These are phyloP conservation scores for Phytophthora macrochlamydospora DNA, from an alignment of 352 stramenopile species.

Conservation along the genomic window DNA sequence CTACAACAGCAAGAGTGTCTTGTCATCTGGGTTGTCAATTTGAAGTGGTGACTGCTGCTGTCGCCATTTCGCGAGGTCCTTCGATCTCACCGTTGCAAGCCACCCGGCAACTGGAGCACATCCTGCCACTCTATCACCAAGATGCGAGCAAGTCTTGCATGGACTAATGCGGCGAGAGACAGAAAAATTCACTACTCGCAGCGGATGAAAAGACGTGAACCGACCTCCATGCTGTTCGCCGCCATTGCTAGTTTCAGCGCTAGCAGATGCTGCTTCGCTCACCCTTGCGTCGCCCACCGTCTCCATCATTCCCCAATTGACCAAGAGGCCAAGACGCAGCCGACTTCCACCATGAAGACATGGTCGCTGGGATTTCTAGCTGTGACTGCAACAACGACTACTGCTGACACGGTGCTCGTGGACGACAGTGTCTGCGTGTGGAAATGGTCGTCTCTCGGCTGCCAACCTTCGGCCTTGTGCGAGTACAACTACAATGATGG, in stretches of 20 bases:
- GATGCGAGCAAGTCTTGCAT: not conserved
- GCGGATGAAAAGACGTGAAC: slow-evolving; percentile 6
- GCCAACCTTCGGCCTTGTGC: slow-evolving; percentile 34
- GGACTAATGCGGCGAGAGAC: not conserved
- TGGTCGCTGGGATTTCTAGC: not conserved
- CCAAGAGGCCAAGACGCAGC: not conserved
- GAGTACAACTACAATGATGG: slow-evolving; percentile 45
- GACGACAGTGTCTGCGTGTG: slow-evolving; percentile 43
- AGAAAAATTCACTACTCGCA: no score
- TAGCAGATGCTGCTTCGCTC: not conserved
- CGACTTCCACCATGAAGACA: slow-evolving; percentile 11
- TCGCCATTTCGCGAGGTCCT: not conserved
- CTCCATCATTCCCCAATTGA: slow-evolving; percentile 7
- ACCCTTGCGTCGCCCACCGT: not conserved
- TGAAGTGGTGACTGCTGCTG: not conserved
- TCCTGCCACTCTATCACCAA: slow-evolving; percentile 8
- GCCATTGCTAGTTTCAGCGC: no score
- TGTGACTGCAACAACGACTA: slow-evolving; percentile 2
- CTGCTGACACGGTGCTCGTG: slow-evolving; percentile 23
- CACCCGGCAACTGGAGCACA: slow-evolving; percentile 12
- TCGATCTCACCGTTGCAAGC: slow-evolving; percentile 2
- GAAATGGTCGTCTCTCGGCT: slow-evolving; percentile 29
- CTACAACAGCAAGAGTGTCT: not conserved
- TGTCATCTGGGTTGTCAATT: not conserved
- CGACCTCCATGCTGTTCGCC: not conserved